These are phyloP conservation scores for Syzygium malaccense DNA, from an alignment of 441 rosid species.

Conservation along the genomic window DNA sequence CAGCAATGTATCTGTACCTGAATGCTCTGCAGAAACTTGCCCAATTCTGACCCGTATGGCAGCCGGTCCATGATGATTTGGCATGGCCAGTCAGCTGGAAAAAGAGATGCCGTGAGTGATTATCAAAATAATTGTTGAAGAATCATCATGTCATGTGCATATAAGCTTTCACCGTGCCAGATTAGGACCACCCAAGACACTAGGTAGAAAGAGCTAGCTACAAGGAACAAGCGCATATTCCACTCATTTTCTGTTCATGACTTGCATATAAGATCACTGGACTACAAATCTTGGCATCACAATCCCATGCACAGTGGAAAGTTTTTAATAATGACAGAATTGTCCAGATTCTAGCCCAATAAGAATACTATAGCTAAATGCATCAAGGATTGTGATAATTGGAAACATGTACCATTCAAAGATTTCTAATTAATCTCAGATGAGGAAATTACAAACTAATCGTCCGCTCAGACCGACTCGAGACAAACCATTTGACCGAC, in stretches of 20 bases:
- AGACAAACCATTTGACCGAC: background rate
- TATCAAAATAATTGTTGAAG: background rate
- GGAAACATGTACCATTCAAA: background rate
- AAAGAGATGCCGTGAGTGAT: background rate
- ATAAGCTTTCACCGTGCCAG: background rate
- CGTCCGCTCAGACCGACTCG: background rate
- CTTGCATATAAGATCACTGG: background rate
- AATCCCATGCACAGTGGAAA: background rate
- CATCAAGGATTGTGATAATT: background rate
- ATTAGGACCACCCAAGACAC: background rate
- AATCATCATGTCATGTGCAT: background rate
- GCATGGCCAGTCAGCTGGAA: conserved; percentile 47
- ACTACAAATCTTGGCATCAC: background rate
- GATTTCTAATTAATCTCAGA: background rate
- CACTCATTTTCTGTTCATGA: background rate
- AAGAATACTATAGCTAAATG: background rate
- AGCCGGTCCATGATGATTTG: conserved; percentile 39
- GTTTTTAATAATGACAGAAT: background rate
- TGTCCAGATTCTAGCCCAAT: background rate
- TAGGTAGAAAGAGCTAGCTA: background rate
- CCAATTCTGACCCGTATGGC: conserved; percentile 35
- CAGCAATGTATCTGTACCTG: conserved; percentile 33
- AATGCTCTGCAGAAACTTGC: conserved; percentile 56
- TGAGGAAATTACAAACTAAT: background rate
- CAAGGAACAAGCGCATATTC: background rate